Conservation (phyloP, 495 filamentous ascomycete genomes). For the Peziza echinospora region DNA sequence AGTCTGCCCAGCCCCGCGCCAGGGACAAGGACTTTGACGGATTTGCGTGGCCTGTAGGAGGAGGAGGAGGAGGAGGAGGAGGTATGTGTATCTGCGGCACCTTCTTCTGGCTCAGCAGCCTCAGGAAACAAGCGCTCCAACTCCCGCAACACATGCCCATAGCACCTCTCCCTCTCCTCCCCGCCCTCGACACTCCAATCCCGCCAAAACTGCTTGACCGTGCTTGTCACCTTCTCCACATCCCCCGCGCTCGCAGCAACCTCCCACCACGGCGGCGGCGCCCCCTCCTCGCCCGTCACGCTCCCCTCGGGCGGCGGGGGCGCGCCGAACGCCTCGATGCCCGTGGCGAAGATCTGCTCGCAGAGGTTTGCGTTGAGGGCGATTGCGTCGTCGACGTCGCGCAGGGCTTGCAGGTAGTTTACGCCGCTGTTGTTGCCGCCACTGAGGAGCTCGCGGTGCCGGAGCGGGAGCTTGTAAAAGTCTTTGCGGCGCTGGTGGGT, state of each 20-base stretch:
- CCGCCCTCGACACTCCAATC: constrained; percentile 76
- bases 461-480: constrained; percentile 73
- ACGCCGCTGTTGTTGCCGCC: constrained; percentile 45
- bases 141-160: constrained; percentile 44
- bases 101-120: constrained; percentile 11
- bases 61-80: too few species aligned
- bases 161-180: constrained; percentile 51
- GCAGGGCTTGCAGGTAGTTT: constrained; percentile 45
- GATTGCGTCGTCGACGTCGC: constrained; percentile 65
- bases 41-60: constrained; percentile 16
- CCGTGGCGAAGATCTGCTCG: constrained; percentile 44
- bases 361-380: constrained; percentile 71
- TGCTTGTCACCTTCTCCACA: constrained; percentile 75
- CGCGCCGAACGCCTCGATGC: constrained; percentile 27
- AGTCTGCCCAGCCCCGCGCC: constrained; percentile 76
- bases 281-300: constrained; percentile 10
- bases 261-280: constrained; percentile 30
- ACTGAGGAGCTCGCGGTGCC: constrained; percentile 62
- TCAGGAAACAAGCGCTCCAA: constrained; percentile 34
- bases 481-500: constrained; percentile 74
- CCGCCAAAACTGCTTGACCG: constrained; percentile 77
- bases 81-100: constrained; percentile 4
- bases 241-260: constrained; percentile 44
- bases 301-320: neutral
- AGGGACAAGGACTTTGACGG: constrained; percentile 54